Base-by-base conservation (phyloP, 2,329 filamentous ascomycete species). In the Teratosphaeria destructans region DNA sequence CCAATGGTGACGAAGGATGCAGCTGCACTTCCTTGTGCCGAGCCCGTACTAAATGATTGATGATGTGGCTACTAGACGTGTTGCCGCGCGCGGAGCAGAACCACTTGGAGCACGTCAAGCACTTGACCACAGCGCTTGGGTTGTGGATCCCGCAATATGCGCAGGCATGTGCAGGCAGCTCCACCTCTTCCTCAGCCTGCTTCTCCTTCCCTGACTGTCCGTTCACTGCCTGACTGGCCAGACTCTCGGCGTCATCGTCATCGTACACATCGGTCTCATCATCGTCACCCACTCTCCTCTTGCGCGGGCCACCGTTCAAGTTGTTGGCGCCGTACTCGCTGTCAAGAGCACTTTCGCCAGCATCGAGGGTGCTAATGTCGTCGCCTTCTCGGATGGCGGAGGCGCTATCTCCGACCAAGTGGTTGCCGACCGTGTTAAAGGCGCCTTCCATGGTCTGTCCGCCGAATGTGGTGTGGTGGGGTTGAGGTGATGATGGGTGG, bases 1-100 rank as follows among this genome's bases (percentile, higher is more conserved):
- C 94, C 11, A 99, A 85, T 7, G 91, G 87, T 19, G 94, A 97
- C 66, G 87, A 86, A 7, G 94, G 93, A 73, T 99, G 94, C 59
- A 99, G 85, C 75, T 96, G 93, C 57, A 99, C 94, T 78, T 99
- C 95, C 80, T 97, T 99, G 79, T 99, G 94, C 64, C 94, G 88
- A 64, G 95, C 93, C 70, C 95, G 89, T 62, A 99, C 94, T 37
- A 99, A 85, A 72, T 99, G 94, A 74, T 97, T 97, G 77, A 99
- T 90, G 68, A 99, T 97, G 73, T 99, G 94, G 37, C 93, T 96
- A 29, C 93, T 96, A 57, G 90, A 95, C 19, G 92, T 92, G 75
- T 96, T 99, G 66, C 94, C 93, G 70, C 93, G 89, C 61, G 93
- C 92, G 75, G 92, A 97, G 77, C 94, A 99, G 74, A 99, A 99